Evolutionary conservation across 164 flowering plant species (phyloP).

Genomic region (Sextonia rubra): DNA sequence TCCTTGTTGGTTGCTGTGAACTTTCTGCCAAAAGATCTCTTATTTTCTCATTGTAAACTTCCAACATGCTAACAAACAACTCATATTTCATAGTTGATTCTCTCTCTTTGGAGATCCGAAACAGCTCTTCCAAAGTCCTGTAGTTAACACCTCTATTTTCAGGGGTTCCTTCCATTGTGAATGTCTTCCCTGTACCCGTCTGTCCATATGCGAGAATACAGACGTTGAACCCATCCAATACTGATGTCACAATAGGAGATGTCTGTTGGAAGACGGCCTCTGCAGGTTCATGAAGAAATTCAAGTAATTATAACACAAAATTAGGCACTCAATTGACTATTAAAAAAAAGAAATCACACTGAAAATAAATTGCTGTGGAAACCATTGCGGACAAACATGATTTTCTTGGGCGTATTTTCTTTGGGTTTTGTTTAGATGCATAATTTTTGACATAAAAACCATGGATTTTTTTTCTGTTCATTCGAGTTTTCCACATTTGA

Average conservation of each 20-base stretch:
- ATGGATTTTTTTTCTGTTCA: too few species aligned
- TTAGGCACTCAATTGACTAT: too few species aligned
- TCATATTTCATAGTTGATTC: slow-evolving; percentile 45
- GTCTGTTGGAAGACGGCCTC: slow-evolving; percentile 74
- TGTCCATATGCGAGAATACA: slow-evolving; percentile 96
- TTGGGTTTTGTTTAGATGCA: too few species aligned
- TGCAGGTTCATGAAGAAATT: slow-evolving; percentile 29
- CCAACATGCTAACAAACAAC: slow-evolving; percentile 78
- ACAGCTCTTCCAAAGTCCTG: slow-evolving; percentile 72
- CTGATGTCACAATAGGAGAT: slow-evolving; percentile 67
- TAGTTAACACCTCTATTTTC: slow-evolving; percentile 87
- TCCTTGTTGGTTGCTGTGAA: slow-evolving; percentile 49
- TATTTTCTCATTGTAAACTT: slow-evolving; percentile 88
- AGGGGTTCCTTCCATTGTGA: slow-evolving; percentile 85
- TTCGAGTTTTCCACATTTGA: too few species aligned
- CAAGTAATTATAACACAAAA: neutral
- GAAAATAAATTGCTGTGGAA: too few species aligned
- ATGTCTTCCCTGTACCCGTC: slow-evolving; percentile 93
- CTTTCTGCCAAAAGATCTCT: slow-evolving; percentile 73
- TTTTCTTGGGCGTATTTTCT: too few species aligned
- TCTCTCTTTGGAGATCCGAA: slow-evolving; percentile 50
- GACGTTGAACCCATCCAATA: slow-evolving; percentile 84
- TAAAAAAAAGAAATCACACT: too few species aligned
- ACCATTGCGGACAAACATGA: too few species aligned
- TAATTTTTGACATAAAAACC: too few species aligned